Conservation (phyloP, 2,329 filamentous ascomycete species). For the Colletotrichum sp. region DNA sequence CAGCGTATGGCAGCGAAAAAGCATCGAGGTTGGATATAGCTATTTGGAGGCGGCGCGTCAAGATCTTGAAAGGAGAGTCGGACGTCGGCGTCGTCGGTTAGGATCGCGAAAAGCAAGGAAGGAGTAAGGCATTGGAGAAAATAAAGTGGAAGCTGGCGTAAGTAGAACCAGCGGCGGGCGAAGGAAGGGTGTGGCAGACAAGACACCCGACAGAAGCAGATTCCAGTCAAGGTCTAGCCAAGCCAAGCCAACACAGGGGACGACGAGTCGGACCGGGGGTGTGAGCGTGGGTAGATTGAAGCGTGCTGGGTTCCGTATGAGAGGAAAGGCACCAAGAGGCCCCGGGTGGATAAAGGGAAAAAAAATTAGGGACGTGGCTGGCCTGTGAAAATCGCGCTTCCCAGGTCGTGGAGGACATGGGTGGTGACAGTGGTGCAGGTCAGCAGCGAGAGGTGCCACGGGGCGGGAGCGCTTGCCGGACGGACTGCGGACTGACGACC, state of each 20-base stretch:
- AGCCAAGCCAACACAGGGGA: slow-evolving; percentile 13
- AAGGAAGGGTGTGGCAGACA: slow-evolving; percentile 25
- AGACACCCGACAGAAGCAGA: slow-evolving; percentile 29
- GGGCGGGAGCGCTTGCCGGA: neutral
- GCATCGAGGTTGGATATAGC: slow-evolving; percentile 13
- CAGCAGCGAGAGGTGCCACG: neutral
- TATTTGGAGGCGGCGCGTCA: slow-evolving; percentile 2
- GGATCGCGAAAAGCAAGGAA: slow-evolving; percentile 19
- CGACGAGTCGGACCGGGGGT: slow-evolving; percentile 2
- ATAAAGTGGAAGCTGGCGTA: slow-evolving; percentile 3
- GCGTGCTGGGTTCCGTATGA: neutral
- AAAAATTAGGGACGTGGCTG: neutral
- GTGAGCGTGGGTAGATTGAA: slow-evolving; percentile 1
- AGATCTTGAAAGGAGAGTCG: neutral
- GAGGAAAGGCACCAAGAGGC: neutral
- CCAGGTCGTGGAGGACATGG: neutral
- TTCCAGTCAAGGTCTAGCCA: slow-evolving; percentile 23
- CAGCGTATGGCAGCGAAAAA: slow-evolving; percentile 7
- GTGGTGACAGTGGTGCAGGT: neutral
- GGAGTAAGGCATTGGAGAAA: slow-evolving; percentile 13
- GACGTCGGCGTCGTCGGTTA: slow-evolving; percentile 3
- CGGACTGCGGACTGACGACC: neutral
- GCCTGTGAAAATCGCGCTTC: slow-evolving; percentile 7
- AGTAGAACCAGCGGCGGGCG: neutral
- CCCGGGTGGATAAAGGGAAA: neutral